A percentile compares a stretch with the other conserved stretches of the same genome.
phyloP scores from a whole-genome alignment of 192 early-diverging fungal species.

The Umbelopsis sp. region DNA sequence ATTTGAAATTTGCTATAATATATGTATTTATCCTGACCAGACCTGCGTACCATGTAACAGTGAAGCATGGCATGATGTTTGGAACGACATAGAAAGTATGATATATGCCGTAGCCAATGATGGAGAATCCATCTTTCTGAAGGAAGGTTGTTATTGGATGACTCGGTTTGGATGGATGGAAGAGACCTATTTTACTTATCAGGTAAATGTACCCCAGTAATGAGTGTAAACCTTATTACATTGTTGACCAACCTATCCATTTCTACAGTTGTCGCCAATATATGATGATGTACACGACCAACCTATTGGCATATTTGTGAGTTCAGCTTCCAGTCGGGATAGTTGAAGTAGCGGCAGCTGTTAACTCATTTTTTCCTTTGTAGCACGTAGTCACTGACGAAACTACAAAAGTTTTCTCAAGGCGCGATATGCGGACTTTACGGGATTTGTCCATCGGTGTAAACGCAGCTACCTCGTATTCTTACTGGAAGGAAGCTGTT shows the following conservation, averaged over 20 bases:
- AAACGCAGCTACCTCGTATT: not conserved
- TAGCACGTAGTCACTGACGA: conserved; percentile 2
- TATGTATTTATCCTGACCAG: too few relatives aligned
- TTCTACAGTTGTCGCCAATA: not conserved
- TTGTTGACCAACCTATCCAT: too few relatives aligned
- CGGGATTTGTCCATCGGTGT: not conserved
- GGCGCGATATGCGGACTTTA: not conserved
- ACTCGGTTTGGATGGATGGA: not conserved
- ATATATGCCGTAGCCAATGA: not conserved
- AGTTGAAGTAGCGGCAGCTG: too few relatives aligned
- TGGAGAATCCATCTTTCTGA: not conserved
- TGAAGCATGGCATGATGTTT: not conserved
- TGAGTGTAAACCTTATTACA: too few relatives aligned
- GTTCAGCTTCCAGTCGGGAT: too few relatives aligned
- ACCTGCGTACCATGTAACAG: too few relatives aligned
- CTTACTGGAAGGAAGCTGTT: not conserved
- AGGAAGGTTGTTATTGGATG: conserved; percentile 6
- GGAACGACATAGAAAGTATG: not conserved
- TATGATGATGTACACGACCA: not conserved
- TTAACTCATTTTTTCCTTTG: not conserved
- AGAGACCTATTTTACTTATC: not conserved
- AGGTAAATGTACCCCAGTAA: not conserved
- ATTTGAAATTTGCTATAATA: too few relatives aligned
- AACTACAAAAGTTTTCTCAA: not conserved
- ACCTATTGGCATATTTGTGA: not conserved